Conservation (phyloP, 441 rosid species). For the Croton setiger region DNA sequence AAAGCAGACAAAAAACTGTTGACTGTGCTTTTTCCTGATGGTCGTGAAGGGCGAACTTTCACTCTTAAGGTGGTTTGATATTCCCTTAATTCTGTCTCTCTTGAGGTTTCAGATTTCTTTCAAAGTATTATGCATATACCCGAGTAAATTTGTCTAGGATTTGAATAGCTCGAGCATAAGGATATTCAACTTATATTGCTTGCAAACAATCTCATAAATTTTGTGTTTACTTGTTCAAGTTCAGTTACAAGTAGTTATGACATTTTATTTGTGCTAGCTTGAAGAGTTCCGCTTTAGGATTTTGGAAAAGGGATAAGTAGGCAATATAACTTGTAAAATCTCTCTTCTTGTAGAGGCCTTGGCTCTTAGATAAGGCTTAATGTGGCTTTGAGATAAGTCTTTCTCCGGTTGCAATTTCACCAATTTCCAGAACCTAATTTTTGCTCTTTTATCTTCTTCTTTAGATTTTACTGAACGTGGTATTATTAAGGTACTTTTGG, state of each 20-base stretch:
- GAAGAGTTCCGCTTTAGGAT: neutral
- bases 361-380: too few relatives aligned
- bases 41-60: conserved; percentile 97
- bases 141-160: neutral
- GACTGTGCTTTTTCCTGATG: conserved; percentile 96
- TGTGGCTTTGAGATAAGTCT: too few relatives aligned
- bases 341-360: too few relatives aligned
- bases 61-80: conserved; percentile 76
- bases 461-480: too few relatives aligned
- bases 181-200: neutral
- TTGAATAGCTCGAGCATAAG: neutral
- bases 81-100: conserved; percentile 7
- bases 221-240: neutral
- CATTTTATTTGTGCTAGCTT: neutral
- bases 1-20: conserved; percentile 93
- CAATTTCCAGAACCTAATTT: too few relatives aligned
- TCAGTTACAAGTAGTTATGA: neutral
- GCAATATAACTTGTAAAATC: neutral
- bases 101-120: conserved; percentile 10
- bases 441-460: too few relatives aligned
- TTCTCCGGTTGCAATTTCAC: too few relatives aligned
- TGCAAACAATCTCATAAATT: neutral
- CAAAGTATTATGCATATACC: neutral
- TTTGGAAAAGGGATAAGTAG: neutral
- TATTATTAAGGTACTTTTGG: too few relatives aligned